These are phyloP conservation scores for Phytopythium kandeliae DNA, from an alignment of 352 stramenopile genomes.

Conservation along the genomic window DNA sequence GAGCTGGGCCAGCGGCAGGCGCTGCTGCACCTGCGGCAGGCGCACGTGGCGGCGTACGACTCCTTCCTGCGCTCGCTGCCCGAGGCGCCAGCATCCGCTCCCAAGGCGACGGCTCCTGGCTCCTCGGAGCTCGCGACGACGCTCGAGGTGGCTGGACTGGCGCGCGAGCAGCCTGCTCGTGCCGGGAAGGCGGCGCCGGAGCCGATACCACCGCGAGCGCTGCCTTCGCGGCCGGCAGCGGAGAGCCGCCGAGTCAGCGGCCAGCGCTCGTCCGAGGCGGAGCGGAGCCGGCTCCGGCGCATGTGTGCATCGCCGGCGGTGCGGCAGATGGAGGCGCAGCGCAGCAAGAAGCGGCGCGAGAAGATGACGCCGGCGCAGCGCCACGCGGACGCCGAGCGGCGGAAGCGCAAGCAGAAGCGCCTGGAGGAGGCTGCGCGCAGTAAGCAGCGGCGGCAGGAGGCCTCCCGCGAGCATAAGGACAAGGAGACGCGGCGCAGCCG, in stretches of 20 bases:
- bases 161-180: too few relatives aligned
- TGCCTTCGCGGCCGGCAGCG: not conserved
- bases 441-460: conserved; percentile 39
- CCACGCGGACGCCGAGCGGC: conserved; percentile 58
- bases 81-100: conserved; percentile 12
- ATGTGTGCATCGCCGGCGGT: conserved; percentile 40
- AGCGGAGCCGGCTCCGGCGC: conserved; percentile 50
- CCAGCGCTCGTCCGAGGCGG: conserved; percentile 39
- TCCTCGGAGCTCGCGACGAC: not conserved
- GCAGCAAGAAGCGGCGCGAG: conserved; percentile 55
- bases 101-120: not conserved
- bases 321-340: conserved; percentile 39
- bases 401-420: conserved; percentile 47
- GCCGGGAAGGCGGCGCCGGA: not conserved
- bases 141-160: too few relatives aligned
- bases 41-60: conserved; percentile 49
- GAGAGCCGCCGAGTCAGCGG: conserved; percentile 1
- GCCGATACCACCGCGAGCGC: not conserved
- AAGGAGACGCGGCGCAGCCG: conserved; percentile 57
- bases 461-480: conserved; percentile 30
- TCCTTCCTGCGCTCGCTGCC: conserved; percentile 43
- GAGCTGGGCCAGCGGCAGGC: conserved; percentile 54
- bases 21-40: conserved; percentile 55
- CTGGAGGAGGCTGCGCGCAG: conserved; percentile 43
- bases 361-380: conserved; percentile 56